Base-by-base conservation (phyloP, 257 asterid species). In the Ajuga chamaepitys region DNA sequence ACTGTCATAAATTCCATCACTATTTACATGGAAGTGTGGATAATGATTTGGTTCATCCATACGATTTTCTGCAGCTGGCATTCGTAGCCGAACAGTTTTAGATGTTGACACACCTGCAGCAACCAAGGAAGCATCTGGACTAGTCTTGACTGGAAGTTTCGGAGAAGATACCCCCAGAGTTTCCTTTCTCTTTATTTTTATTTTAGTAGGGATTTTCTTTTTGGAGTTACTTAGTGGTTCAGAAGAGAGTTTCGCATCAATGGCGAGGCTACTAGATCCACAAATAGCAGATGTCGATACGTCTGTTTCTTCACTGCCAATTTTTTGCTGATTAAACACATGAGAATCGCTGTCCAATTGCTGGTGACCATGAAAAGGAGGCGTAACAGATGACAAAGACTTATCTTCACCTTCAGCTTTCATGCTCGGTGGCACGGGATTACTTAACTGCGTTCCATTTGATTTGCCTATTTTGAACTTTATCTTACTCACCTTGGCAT, bases 171-270 rank as follows among this genome's bases (percentile, higher is more conserved):
- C 86, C 72, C 66, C 79, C 16, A 56, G 53, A 68, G 56, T 37
- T 41, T 72, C 81, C 70, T 48, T 87, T 47, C 88, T 54, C 75
- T 87, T 93, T 58, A 89, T 74, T 73, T 75, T 93, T 61, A 89
- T 14, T 53, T 74, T 74, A 38, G 82, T 74, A 38, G 82, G 66
- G 55, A 65, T 73, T 80, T 81, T 89, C 73, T 74, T 72, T 77
- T 77, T 81, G 38, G 84, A 71, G 65, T 54, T 75, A 37, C 56
- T 80, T 54, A 28, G 80, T 37, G 72, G 58, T 63, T 71, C 82
- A 66, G 60, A 59, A 65, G 71, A 51, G 60, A 35, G 70, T 38
- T 65, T 73, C 25, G 28, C 75, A 61, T 67, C 77, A 58, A 57
- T 28, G 21, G 21, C 46, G 67, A 60, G 65, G 61, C 59, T 73